phyloP scores from a whole-genome alignment of 495 filamentous ascomycete species.

The Penicillium desertorum region DNA sequence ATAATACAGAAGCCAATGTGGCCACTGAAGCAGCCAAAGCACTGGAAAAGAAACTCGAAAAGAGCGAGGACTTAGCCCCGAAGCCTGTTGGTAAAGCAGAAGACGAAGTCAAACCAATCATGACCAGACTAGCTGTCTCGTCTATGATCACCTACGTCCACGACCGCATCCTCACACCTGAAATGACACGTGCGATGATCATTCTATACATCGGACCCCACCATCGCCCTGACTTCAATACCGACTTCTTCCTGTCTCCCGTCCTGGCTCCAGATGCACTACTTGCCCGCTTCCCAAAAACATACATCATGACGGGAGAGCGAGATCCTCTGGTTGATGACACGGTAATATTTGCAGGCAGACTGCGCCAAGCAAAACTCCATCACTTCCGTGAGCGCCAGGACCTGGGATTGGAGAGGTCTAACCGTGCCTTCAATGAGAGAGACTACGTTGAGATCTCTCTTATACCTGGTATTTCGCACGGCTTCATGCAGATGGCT shows the following conservation, averaged over 20 bases:
- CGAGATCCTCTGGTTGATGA: constrained; percentile 95
- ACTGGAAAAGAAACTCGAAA: constrained; percentile 27
- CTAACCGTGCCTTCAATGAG: constrained; percentile 63
- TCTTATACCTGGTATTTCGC: constrained; percentile 81
- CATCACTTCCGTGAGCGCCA: constrained; percentile 61
- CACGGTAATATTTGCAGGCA: constrained; percentile 90
- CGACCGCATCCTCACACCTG: constrained; percentile 90
- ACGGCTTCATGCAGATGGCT: constrained; percentile 92
- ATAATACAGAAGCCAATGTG: constrained; percentile 33
- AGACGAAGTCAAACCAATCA: constrained; percentile 65
- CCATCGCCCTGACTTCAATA: constrained; percentile 86
- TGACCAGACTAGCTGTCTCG: constrained; percentile 84
- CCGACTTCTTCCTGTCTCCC: constrained; percentile 86
- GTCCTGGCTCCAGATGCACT: constrained; percentile 83
- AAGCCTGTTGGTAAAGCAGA: constrained; percentile 43
- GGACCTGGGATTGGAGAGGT: constrained; percentile 59
- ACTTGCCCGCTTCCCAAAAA: constrained; percentile 82
- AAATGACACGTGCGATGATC: constrained; percentile 99
- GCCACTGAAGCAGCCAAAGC: constrained; percentile 30
- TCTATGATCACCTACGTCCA: constrained; percentile 98
- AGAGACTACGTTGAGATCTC: constrained; percentile 76
- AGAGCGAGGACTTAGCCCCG: constrained; percentile 26
- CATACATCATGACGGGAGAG: constrained; percentile 90
- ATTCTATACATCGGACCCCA: constrained; percentile 95
- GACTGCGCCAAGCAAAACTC: constrained; percentile 77